A percentile compares a stretch with the other conserved stretches of the same genome.
These are phyloP conservation scores for Blumeria graminis DNA, from an alignment of 2,329 filamentous ascomycete genomes.

Conservation along the genomic window DNA sequence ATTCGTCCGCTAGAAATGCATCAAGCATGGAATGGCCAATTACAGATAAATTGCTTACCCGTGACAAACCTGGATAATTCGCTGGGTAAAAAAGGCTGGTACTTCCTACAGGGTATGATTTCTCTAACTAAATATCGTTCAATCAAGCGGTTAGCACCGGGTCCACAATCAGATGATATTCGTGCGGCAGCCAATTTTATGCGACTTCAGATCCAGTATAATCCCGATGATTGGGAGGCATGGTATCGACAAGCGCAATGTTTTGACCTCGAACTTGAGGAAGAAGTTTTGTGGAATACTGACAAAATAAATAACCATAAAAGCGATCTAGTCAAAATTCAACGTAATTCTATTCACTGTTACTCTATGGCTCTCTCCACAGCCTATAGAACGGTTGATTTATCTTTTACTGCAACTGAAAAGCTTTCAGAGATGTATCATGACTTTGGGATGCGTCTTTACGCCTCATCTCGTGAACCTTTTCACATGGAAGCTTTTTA, in stretches of 20 bases:
- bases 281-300: slow-evolving; percentile 18
- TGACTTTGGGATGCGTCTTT: slow-evolving; percentile 44
- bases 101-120: slow-evolving; percentile 72
- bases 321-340: slow-evolving; percentile 14
- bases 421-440: slow-evolving; percentile 41
- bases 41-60: slow-evolving; percentile 46
- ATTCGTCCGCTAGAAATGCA: slow-evolving; percentile 65
- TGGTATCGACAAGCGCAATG: slow-evolving; percentile 20
- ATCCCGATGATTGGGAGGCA: slow-evolving; percentile 18
- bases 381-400: slow-evolving; percentile 30
- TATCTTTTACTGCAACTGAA: slow-evolving; percentile 25
- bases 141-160: slow-evolving; percentile 15
- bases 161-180: slow-evolving; percentile 17
- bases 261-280: slow-evolving; percentile 18
- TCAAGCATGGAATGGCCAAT: slow-evolving; percentile 54
- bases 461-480: slow-evolving; percentile 42
- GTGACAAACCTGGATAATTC: slow-evolving; percentile 45
- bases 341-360: slow-evolving; percentile 17
- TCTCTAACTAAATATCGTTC: slow-evolving; percentile 54
- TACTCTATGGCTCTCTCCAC: slow-evolving; percentile 42
- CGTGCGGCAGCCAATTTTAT: slow-evolving; percentile 17
- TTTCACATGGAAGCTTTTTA: slow-evolving; percentile 43
- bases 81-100: slow-evolving; percentile 69
- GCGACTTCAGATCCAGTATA: slow-evolving; percentile 16
- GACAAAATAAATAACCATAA: slow-evolving; percentile 19